Conservation (phyloP, 2,329 filamentous ascomycete genomes). For the Diaporthe ampelina region DNA sequence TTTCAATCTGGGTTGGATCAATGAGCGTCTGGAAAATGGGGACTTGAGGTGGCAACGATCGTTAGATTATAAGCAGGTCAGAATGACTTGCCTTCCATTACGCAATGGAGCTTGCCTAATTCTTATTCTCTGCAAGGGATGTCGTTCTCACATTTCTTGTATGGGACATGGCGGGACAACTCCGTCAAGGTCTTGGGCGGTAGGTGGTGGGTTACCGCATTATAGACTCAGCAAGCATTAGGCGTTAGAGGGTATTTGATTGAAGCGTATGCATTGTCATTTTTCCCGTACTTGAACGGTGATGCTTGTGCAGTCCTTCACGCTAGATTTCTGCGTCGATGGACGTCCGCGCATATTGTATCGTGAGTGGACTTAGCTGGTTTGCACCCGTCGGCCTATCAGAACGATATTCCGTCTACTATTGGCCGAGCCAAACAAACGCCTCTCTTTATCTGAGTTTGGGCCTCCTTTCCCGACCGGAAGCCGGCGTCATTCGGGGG, state of each 20-base stretch:
- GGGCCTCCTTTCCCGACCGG: too few relatives aligned
- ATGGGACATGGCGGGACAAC: not conserved
- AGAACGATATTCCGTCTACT: too few relatives aligned
- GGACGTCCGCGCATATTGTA: not conserved
- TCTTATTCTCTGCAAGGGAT: conserved; percentile 1
- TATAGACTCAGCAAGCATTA: conserved; percentile 28
- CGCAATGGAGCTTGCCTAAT: conserved; percentile 24
- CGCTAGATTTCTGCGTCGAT: not conserved
- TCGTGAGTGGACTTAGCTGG: not conserved
- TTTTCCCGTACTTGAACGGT: not conserved
- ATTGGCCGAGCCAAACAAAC: too few relatives aligned
- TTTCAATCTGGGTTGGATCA: conserved; percentile 16
- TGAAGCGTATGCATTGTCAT: not conserved
- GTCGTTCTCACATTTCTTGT: not conserved
- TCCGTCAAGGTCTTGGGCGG: not conserved
- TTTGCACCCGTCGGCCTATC: too few relatives aligned
- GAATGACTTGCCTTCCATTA: conserved; percentile 28
- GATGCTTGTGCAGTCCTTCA: not conserved
- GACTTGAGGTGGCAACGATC: conserved; percentile 20
- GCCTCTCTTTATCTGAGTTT: too few relatives aligned
- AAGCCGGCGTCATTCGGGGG: too few relatives aligned
- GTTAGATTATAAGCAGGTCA: conserved; percentile 18
- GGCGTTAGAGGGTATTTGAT: not conserved
- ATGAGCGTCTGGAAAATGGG: conserved; percentile 14
- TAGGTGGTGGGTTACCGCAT: not conserved